Percentiles rank a stretch among this genome's conserved stretches.
phyloP scores from a whole-genome alignment of 2,329 filamentous ascomycete genomes.

The Aureobasidium sp. region DNA sequence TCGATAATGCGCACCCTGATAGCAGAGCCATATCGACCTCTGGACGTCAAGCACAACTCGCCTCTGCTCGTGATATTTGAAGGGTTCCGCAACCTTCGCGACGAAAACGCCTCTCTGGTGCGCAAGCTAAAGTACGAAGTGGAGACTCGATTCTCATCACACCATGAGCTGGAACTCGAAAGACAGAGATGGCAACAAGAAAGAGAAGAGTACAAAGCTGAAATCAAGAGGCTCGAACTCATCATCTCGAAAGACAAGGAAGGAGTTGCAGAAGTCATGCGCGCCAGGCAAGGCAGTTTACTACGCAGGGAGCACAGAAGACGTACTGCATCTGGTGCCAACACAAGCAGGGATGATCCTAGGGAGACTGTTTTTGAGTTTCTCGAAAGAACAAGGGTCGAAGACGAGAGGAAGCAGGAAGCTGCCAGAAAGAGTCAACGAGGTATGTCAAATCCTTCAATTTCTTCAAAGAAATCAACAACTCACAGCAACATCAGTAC shows the following conservation, averaged over 20 bases:
- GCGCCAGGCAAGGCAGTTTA: constrained; percentile 33
- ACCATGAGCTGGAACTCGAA: constrained; percentile 21
- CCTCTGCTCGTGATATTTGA: constrained; percentile 36
- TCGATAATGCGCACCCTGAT: constrained; percentile 25
- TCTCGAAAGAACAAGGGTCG: constrained; percentile 21
- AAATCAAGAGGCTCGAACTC: constrained; percentile 37
- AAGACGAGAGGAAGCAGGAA: constrained; percentile 21
- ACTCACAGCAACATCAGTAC: constrained; percentile 20
- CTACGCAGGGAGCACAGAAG: constrained; percentile 20
- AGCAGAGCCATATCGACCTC: constrained; percentile 20
- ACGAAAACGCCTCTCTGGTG: constrained; percentile 27
- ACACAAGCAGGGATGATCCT: constrained; percentile 14
- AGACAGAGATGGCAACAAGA: constrained; percentile 27
- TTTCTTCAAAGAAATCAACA: neutral
- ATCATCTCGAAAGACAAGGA: constrained; percentile 35
- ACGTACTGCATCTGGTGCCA: constrained; percentile 11
- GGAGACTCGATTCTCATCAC: constrained; percentile 16
- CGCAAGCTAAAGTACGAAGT: constrained; percentile 23
- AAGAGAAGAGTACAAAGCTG: constrained; percentile 30
- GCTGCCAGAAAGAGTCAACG: constrained; percentile 22
- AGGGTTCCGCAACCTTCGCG: constrained; percentile 29
- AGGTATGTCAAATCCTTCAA: constrained; percentile 18
- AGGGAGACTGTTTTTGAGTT: constrained; percentile 28
- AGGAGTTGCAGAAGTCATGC: constrained; percentile 33
- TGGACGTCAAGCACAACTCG: constrained; percentile 28